Evolutionary conservation across 345 rosid species (phyloP).

Genomic region (Abelmoschus esculentus): DNA sequence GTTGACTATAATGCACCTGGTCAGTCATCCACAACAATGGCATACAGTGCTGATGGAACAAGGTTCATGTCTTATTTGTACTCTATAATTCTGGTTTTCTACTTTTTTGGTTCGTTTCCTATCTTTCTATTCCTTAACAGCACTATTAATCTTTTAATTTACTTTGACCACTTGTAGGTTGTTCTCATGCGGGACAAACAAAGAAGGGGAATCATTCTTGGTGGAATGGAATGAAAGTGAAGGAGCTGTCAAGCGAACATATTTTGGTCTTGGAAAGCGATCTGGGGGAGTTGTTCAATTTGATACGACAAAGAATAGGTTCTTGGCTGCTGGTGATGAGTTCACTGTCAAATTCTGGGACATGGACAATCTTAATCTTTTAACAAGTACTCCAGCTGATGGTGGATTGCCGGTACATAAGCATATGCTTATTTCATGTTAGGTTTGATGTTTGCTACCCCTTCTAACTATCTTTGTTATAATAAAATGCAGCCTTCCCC

Average conservation of each 20-base stretch:
- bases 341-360: slow-evolving; percentile 73
- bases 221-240: slow-evolving; percentile 94
- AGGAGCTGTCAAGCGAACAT: slow-evolving; percentile 58
- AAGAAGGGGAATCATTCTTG: slow-evolving; percentile 70
- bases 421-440: background rate
- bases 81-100: slow-evolving; percentile 3
- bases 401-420: slow-evolving; percentile 70
- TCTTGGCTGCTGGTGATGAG: slow-evolving; percentile 86
- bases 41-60: slow-evolving; percentile 73
- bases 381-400: slow-evolving; percentile 63
- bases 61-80: slow-evolving; percentile 36
- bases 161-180: slow-evolving; percentile 31
- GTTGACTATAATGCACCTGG: slow-evolving; percentile 86
- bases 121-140: background rate
- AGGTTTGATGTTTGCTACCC: slow-evolving; percentile 10
- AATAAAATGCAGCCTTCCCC: slow-evolving; percentile 63
- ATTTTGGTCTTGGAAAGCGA: slow-evolving; percentile 64
- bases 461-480: slow-evolving; percentile 10
- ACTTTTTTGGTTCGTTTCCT: slow-evolving; percentile 4
- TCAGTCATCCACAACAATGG: slow-evolving; percentile 62
- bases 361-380: slow-evolving; percentile 48
- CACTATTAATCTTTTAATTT: slow-evolving; percentile 12
- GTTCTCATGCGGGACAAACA: slow-evolving; percentile 77
- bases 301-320: slow-evolving; percentile 70
- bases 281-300: slow-evolving; percentile 69